Base-by-base conservation (phyloP, 371 early-diverging fungal species). In the Mortierella sp. region DNA sequence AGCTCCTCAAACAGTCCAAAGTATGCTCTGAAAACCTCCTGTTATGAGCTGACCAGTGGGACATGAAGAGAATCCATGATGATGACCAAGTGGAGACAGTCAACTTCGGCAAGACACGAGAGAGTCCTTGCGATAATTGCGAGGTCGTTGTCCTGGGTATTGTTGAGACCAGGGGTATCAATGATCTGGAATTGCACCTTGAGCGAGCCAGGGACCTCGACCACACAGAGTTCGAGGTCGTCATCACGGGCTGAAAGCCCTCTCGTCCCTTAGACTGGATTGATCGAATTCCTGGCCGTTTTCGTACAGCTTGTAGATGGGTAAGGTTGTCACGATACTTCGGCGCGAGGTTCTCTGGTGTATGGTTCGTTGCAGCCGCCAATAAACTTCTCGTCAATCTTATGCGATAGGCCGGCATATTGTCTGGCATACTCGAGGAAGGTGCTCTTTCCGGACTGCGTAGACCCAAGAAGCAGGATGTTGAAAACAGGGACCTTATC, bases 401-500 rank as follows among this genome's bases (percentile, higher is more conserved):
- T 24, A 43, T 47, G 44, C 10, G 17, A 25, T 5, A 52, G 60
- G 29, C 52, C 45, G 44, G 60, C 60, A 51, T 60, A 60, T 9
- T n/a, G 16, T 13, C 16, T 40, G 24, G 48, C 19, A 2, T 13
- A 6, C 28, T 62, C 53, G 39, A 62, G 21, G n/a, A 62, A 54
- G 6, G 54, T 54, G 39, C 54, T 47, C n/a, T 62, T 62, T 25
- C 62, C 62, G 3, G 62, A 52, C 28, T 62, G 62, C 5, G 62
- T 48, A 45, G 31, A 46, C 0, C 62, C 62, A 22, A 62, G 46
- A 19, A 62, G n/a, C 7, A 62, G 40, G 16, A 62, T 54, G 25
- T 62, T 62, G 59, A 41, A 58, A n/a, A n/a, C n/a, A n/a, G n/a
- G n/a, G n/a, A n/a, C n/a, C n/a, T n/a, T n/a, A n/a, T n/a, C n/a